Conservation (phyloP, 2,329 filamentous ascomycete genomes). For the Alternaria brassicicola region DNA sequence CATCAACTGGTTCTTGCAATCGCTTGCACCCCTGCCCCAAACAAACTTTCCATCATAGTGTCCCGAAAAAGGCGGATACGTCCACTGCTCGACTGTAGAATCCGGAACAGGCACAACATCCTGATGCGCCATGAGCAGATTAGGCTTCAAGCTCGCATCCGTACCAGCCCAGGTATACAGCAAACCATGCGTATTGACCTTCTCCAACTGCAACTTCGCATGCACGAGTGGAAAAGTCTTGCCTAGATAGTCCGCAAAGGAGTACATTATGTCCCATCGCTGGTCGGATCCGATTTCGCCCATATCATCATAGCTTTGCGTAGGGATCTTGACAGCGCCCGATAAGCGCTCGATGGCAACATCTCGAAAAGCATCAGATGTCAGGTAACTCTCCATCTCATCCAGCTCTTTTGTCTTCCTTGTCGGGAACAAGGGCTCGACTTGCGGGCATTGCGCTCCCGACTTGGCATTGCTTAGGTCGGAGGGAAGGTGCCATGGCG, state of each 20-base stretch:
- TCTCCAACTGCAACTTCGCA: slow-evolving; percentile 56
- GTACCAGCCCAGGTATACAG: slow-evolving; percentile 64
- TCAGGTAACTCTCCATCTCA: slow-evolving; percentile 35
- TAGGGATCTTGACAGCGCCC: slow-evolving; percentile 60
- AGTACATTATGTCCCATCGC: slow-evolving; percentile 64
- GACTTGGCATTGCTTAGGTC: not conserved
- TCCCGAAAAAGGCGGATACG: slow-evolving; percentile 65
- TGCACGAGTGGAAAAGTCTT: slow-evolving; percentile 48
- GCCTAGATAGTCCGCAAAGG: slow-evolving; percentile 54
- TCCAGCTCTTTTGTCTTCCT: slow-evolving; percentile 35
- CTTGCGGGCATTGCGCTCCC: slow-evolving; percentile 35
- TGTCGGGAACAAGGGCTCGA: slow-evolving; percentile 34
- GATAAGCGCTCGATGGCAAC: slow-evolving; percentile 49
- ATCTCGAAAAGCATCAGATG: slow-evolving; percentile 37
- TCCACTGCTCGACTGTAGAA: slow-evolving; percentile 62
- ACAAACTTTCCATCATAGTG: slow-evolving; percentile 62
- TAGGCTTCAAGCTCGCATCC: slow-evolving; percentile 58
- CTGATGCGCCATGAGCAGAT: slow-evolving; percentile 67
- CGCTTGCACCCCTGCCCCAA: slow-evolving; percentile 66
- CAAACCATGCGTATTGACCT: slow-evolving; percentile 65
- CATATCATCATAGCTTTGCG: slow-evolving; percentile 62
- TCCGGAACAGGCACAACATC: slow-evolving; percentile 65
- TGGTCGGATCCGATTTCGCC: slow-evolving; percentile 61
- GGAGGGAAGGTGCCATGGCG: slow-evolving; percentile 18
- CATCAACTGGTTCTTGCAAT: slow-evolving; percentile 68